Evolutionary conservation across 768 basidiomycete genomes (phyloP), one percentile per base, ranked within the genome.

Genomic region (Amanita pseudoporphyria): DNA sequence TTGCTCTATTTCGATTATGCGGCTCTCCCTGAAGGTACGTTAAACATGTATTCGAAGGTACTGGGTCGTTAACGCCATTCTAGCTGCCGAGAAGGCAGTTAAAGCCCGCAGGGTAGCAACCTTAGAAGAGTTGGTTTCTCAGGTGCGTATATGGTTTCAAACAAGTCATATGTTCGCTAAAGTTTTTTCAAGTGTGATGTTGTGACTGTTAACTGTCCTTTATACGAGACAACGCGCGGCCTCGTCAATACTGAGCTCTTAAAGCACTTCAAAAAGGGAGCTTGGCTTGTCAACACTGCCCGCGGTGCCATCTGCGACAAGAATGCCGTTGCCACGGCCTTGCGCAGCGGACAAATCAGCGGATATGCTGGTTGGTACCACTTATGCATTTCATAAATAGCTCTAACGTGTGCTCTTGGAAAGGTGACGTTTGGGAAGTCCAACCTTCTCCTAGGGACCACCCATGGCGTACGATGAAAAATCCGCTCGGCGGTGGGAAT

Each of bases 251-350:
- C 77, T 36, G 87, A 92, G 33, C 80, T 90, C 35, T 71, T 94
- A 57, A 76, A 77, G 64, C 85, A 88, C 69, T 85, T 94, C 77
- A 95, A 95, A 77, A 84, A 86, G 64, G 91, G 89, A 43, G 78
- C 90, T 13, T 92, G 86, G 85, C 79, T 94, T 58, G 84, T 95
- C 61, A 95, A 95, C 77, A 91, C 89, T 24, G 88, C 89, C 45
- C 87, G 90, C 57, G 92, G 92, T 38, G 92, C 92, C 36, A 91
- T 95, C 59, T 90, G 87, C 62, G 82, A 89, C 67, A 81, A 81
- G 56, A 80, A 90, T 53, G 89, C 80, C 37, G 83, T 94, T 52
- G 81, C 83, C 3, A 80, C 63, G 0, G 89, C 91, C 10, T 63
- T 95, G 49, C 72, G 78, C 68, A 81, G 76, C 46, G 91, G 91